Conservation (phyloP, 2,329 filamentous ascomycete species). For the Phialemoniopsis sp. region DNA sequence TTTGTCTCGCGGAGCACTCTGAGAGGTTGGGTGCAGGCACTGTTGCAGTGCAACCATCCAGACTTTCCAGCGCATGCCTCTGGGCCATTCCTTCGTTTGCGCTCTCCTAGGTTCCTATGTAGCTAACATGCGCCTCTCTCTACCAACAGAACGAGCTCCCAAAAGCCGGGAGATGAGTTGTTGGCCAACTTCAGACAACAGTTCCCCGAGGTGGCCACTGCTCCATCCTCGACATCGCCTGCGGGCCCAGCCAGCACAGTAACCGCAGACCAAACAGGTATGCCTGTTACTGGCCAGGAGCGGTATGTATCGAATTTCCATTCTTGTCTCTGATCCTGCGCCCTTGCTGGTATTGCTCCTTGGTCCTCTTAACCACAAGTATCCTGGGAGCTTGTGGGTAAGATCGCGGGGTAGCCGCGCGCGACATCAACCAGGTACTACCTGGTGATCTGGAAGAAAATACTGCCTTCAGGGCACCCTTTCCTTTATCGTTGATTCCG, state of each 20-base stretch:
- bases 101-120: too few relatives aligned
- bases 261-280: constrained; percentile 22
- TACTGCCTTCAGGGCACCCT: too few relatives aligned
- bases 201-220: constrained; percentile 69
- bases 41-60: too few relatives aligned
- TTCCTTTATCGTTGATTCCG: background rate
- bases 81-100: too few relatives aligned
- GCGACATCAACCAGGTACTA: too few relatives aligned
- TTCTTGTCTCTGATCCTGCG: background rate
- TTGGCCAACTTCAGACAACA: constrained; percentile 79
- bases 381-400: too few relatives aligned
- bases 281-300: constrained; percentile 20
- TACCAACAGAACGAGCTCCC: constrained; percentile 61
- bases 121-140: constrained; percentile 4
- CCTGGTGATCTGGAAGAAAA: too few relatives aligned
- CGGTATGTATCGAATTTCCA: constrained; percentile 17
- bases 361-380: too few relatives aligned
- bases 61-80: too few relatives aligned
- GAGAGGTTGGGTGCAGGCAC: too few relatives aligned
- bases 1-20: too few relatives aligned
- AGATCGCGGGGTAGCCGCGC: too few relatives aligned
- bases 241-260: constrained; percentile 31
- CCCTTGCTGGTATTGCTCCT: background rate
- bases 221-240: constrained; percentile 40
- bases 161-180: constrained; percentile 83